These are phyloP conservation scores for Alternaria arborescens DNA, from an alignment of 2,329 filamentous ascomycete species.

Conservation along the genomic window DNA sequence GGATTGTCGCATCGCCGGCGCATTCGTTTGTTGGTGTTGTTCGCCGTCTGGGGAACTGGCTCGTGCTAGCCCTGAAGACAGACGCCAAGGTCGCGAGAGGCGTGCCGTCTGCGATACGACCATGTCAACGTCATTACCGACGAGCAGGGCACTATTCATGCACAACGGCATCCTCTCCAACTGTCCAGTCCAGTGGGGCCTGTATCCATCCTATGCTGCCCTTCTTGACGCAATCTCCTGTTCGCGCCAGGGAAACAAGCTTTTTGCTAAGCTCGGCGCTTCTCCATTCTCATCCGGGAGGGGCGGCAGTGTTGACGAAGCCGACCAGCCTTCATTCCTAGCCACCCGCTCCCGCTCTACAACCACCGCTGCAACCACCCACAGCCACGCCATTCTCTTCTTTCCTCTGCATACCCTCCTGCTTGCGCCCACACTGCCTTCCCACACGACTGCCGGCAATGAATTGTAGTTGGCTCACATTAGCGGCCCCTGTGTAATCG, in stretches of 20 bases:
- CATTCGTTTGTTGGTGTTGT: background rate
- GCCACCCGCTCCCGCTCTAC: constrained; percentile 8
- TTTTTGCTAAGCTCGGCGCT: constrained; percentile 35
- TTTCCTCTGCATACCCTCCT: background rate
- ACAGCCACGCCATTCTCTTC: background rate
- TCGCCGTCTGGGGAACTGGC: background rate
- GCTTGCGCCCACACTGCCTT: background rate
- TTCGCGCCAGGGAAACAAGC: constrained; percentile 30
- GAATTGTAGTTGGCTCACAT: constrained; percentile 18
- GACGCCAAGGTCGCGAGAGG: constrained; percentile 2
- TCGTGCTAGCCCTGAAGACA: background rate
- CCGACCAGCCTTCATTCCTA: constrained; percentile 32
- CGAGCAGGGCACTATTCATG: background rate
- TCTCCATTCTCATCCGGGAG: constrained; percentile 7
- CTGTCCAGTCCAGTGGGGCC: background rate
- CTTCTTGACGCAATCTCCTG: constrained; percentile 10
- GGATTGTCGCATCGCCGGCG: constrained; percentile 2
- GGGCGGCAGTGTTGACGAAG: constrained; percentile 4
- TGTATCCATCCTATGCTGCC: background rate
- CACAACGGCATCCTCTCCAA: background rate
- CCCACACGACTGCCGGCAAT: constrained; percentile 20
- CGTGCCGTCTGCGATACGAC: background rate
- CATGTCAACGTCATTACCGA: constrained; percentile 4
- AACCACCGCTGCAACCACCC: constrained; percentile 4
- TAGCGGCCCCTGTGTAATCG: constrained; percentile 24